A percentile compares a stretch with the other conserved stretches of the same genome.
Evolutionary conservation across 306 rosid species (phyloP).

Genomic region (barrel medic (Medicago truncatula)): DNA sequence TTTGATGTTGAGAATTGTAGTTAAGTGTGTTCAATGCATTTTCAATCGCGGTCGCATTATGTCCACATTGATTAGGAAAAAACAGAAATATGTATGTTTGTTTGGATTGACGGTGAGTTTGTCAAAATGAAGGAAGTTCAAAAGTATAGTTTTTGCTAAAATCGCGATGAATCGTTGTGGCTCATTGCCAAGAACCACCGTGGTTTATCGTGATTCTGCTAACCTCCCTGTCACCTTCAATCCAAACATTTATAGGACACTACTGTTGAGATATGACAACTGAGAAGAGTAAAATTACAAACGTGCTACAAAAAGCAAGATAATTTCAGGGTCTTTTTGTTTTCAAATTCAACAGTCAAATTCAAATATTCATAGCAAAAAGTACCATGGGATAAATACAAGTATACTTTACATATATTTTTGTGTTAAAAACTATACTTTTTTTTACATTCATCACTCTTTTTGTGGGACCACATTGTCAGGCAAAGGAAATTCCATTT

Average conservation of each 20-base stretch:
- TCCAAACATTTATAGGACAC: background rate
- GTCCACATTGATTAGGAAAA: background rate
- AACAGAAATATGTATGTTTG: background rate
- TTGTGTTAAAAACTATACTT: constrained; percentile 27
- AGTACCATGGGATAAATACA: constrained; percentile 25
- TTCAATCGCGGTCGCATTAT: background rate
- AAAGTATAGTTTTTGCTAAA: too few relatives aligned
- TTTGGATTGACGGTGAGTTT: too few relatives aligned
- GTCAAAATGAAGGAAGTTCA: too few relatives aligned
- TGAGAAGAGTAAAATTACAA: constrained; percentile 24
- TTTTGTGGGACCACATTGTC: constrained; percentile 42
- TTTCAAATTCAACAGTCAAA: constrained; percentile 26
- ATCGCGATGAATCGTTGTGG: too few relatives aligned
- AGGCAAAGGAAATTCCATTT: constrained; percentile 54
- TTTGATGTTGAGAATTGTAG: background rate
- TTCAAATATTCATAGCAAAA: constrained; percentile 25
- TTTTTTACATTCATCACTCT: constrained; percentile 16
- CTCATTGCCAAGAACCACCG: too few relatives aligned
- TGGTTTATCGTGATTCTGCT: too few relatives aligned
- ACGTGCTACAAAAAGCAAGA: constrained; percentile 35
- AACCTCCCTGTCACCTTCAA: too few relatives aligned
- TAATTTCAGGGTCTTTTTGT: constrained; percentile 22
- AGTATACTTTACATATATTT: constrained; percentile 23
- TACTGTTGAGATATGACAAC: constrained; percentile 1
- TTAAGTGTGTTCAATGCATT: background rate